Conservation (phyloP, 1,284 basidiomycete species). For the Caloboletus firmus region DNA sequence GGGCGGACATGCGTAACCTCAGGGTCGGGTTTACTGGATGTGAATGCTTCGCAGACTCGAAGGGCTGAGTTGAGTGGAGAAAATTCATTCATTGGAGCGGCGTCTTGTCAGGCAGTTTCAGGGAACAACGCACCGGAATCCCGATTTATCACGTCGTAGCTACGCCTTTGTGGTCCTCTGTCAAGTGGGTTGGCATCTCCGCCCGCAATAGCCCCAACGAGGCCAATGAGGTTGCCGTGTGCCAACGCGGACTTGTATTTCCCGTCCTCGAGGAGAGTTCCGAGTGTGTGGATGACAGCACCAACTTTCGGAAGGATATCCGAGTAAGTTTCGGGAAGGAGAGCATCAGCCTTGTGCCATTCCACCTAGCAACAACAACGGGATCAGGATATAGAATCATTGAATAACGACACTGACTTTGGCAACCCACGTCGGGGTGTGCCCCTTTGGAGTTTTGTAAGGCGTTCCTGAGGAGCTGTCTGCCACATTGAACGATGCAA, state of each 20-base stretch:
- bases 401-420: conserved; percentile 46
- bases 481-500: neutral
- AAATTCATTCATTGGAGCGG: conserved; percentile 15
- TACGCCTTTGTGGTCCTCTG: conserved; percentile 33
- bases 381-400: conserved; percentile 9
- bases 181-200: conserved; percentile 61
- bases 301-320: conserved; percentile 63
- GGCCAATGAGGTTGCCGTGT: conserved; percentile 54
- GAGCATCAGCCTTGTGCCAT: conserved; percentile 80
- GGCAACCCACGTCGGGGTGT: conserved; percentile 82
- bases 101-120: conserved; percentile 3
- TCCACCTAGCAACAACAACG: conserved; percentile 55
- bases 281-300: conserved; percentile 94
- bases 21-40: conserved; percentile 42
- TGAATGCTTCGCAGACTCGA: conserved; percentile 72
- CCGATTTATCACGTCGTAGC: conserved; percentile 83
- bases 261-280: conserved; percentile 82
- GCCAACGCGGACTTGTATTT: conserved; percentile 78
- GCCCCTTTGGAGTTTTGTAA: conserved; percentile 85
- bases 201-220: conserved; percentile 49
- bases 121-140: conserved; percentile 73
- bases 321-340: conserved; percentile 73
- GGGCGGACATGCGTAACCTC: conserved; percentile 49
- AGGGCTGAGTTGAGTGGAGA: conserved; percentile 51
- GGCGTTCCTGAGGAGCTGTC: conserved; percentile 82